Base-by-base conservation (phyloP, 192 early-diverging fungal genomes). In the Entrophospora sp. region DNA sequence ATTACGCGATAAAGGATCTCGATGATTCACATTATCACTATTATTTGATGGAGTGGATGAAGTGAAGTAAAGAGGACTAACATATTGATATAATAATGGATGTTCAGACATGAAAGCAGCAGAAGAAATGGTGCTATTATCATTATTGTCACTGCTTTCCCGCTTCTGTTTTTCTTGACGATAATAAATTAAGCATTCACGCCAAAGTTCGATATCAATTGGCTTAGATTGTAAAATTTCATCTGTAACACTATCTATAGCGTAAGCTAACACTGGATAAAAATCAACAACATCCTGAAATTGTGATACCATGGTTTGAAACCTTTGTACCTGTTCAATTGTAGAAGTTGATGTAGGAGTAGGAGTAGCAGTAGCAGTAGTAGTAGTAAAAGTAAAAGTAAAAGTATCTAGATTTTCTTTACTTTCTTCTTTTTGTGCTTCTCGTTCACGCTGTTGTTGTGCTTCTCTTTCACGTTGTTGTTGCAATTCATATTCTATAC, bases 221-320 rank as follows among this genome's bases (percentile, higher is more conserved):
- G 49, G 53, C 16, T 46, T 35, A 46, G 30, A 37, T 25, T 18
- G 28, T 12, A 64, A 43, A 31, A 70, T 57, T 36, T 66, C 35
- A 38, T 70, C 69, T 49, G 67, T 64, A 20, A 70, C 18, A 27
- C 5, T 35, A 36, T 70, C 58, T n/a, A n/a, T 57, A 13, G 64
- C 69, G 5, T 42, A 24, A 25, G 51, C 61, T 28, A 66, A 14
- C 7, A 70, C 7, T 57, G 69, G 69, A 45, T 70, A 38, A 25
- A 30, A 24, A 24, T 31, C 28, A 3, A 70, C 22, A n/a, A 66
- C 63, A 31, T 66, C 45, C 8, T 53, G 34, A 44, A 70, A 66
- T 57, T 70, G 69, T n/a, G 66, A 46, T 28, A 55, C 12, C 24
- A 70, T 35, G 12, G 32, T n/a, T 36, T 70, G 49, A 28, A 70